Base-by-base conservation (phyloP, 139 green algal species). In the Coccomyxa sp. region DNA sequence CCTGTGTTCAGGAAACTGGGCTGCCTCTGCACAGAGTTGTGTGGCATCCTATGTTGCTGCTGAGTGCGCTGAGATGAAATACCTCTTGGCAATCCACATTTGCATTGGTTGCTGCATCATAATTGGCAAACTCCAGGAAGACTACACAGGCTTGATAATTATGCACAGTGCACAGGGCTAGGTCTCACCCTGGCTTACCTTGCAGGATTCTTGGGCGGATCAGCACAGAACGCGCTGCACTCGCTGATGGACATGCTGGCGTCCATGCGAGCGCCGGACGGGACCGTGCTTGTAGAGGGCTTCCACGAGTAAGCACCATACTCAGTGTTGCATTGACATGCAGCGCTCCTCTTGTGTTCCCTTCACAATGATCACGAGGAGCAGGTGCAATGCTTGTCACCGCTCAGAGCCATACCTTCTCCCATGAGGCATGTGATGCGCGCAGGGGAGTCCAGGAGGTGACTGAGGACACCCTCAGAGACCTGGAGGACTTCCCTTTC, bases 161-260 rank as follows among this genome's bases (percentile, higher is more conserved):
- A 58, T 58, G 44, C 44, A 58, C 16, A 58, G 16, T 58, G 44
- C 44, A 29, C 44, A 58, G 14, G 16, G 16, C 14, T 16, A 58
- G 16, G 16, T 12, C 16, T 12, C 12, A 58, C 16, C n/a, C 12
- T 34, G 10, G 2, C 2, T 36, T 71, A 10, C 35, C 24, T 31
- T 71, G 75, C 73, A 76, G 91, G 91, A 40, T 82, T 87, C 70
- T 84, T 86, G 12, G 91, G 89, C 7, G 91, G 91, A 37, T 80
- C 78, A 16, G 82, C 91, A 2, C 78, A 88, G 76, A 95, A 95
- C 77, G 55, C 91, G 31, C 80, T 78, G 6, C 55, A 82, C 14
- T 87, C 86, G 34, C 82, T 96, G 55, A 72, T 87, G 0, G 70
- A 83, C 24, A 75, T 95, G 41, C 36, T 96, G 55, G 80, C 86